phyloP scores from a whole-genome alignment of 2,329 filamentous ascomycete species.

The Lecanicillium sp. region DNA sequence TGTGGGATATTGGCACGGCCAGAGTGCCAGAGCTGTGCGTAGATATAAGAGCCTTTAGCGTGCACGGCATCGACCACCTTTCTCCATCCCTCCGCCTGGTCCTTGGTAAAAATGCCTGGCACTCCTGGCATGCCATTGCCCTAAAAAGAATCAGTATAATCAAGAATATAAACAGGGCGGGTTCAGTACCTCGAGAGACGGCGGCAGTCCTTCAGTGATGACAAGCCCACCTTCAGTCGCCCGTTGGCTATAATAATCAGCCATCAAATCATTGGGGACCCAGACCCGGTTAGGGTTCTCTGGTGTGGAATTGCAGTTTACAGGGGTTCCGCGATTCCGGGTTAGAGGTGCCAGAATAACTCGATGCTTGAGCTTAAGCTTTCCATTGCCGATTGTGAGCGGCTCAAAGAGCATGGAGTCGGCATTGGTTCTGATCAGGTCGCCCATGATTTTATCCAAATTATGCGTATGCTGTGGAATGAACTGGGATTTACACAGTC shows the following conservation, averaged over 20 bases:
- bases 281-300: conserved; percentile 41
- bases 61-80: conserved; percentile 53
- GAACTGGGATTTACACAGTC: too few relatives aligned
- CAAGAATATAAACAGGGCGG: background rate
- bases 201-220: conserved; percentile 38
- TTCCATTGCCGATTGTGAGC: conserved; percentile 29
- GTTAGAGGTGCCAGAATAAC: conserved; percentile 44
- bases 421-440: conserved; percentile 1
- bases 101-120: conserved; percentile 48
- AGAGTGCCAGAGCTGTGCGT: conserved; percentile 48
- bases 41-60: conserved; percentile 50
- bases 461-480: too few relatives aligned
- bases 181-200: conserved; percentile 27
- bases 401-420: conserved; percentile 23
- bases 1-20: conserved; percentile 30
- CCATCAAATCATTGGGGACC: conserved; percentile 32
- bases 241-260: conserved; percentile 35
- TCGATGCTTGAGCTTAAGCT: conserved; percentile 40
- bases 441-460: too few relatives aligned
- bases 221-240: conserved; percentile 31
- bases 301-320: conserved; percentile 29
- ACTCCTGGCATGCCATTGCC: conserved; percentile 32
- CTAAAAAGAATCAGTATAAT: conserved; percentile 8
- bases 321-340: conserved; percentile 40
- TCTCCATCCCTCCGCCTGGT: conserved; percentile 50